A percentile compares a stretch with the other conserved stretches of the same genome.
These are phyloP conservation scores for Mycosarcoma mackinlayi DNA, from an alignment of 1,284 basidiomycete genomes.

Conservation along the genomic window DNA sequence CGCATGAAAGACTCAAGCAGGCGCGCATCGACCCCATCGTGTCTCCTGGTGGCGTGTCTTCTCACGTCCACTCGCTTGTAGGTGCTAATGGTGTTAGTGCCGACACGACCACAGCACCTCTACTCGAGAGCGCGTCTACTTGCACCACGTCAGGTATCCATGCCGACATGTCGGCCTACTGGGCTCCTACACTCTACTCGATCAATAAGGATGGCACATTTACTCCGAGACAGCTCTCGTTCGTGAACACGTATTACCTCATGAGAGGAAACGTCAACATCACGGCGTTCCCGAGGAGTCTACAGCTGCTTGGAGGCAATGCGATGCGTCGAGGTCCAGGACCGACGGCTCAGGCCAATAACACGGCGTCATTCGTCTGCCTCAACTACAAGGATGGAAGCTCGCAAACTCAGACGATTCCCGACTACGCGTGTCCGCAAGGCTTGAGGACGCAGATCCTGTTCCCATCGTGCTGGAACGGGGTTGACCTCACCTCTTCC, in stretches of 20 bases:
- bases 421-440: slow-evolving; percentile 50
- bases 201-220: slow-evolving; percentile 44
- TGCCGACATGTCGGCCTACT: slow-evolving; percentile 71
- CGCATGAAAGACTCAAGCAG: slow-evolving; percentile 57
- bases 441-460: slow-evolving; percentile 70
- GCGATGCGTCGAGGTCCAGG: slow-evolving; percentile 38
- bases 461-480: slow-evolving; percentile 74
- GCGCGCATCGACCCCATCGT: slow-evolving; percentile 72
- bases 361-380: slow-evolving; percentile 70
- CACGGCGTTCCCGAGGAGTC: slow-evolving; percentile 69
- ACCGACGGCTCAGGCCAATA: slow-evolving; percentile 47
- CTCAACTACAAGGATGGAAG: slow-evolving; percentile 66
- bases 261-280: slow-evolving; percentile 50
- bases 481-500: slow-evolving; percentile 70
- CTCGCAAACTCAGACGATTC: slow-evolving; percentile 42
- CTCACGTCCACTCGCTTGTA: slow-evolving; percentile 70
- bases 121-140: slow-evolving; percentile 10
- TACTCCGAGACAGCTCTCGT: slow-evolving; percentile 44
- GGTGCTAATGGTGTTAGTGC: slow-evolving; percentile 56
- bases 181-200: slow-evolving; percentile 70
- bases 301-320: slow-evolving; percentile 70
- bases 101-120: slow-evolving; percentile 30
- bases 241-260: slow-evolving; percentile 69
- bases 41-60: slow-evolving; percentile 68
- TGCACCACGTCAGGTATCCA: slow-evolving; percentile 69